Evolutionary conservation across 176 grass and related monocot species (phyloP), one percentile per base, ranked within the genome.

Genomic region (Oryza punctata): DNA sequence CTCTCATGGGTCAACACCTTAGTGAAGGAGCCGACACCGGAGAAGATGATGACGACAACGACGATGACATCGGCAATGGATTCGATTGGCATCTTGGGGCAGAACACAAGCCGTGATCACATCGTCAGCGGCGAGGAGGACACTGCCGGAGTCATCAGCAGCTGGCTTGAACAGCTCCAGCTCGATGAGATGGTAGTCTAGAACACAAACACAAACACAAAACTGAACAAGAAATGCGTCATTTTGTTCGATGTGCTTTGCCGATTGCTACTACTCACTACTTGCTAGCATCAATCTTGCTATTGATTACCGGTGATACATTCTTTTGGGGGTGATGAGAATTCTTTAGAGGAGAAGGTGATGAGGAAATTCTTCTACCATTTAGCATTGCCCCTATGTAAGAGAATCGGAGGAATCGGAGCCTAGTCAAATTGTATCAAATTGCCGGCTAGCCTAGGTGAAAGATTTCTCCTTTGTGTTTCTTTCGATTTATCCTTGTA

Each of bases 121-220:
- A 63, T 85, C 8, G 67, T 70, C 12, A 69, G 32, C 0, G 78
- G 32, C 0, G 78, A 86, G 30, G 88, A 94, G 12, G 64, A 86
- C 10, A 67, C 59, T 2, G 30, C 85, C 0, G 84, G 88, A 18
- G 91, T 86, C 57, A 84, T 94, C 1, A 63, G 88, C 1, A 18
- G 72, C 33, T 94, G 88, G 91, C 88, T 94, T 32, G 88, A 94
- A 23, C 88, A 94, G 70, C 82, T 90, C 32, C 91, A 94, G 91
- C 88, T 94, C 44, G 85, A 90, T 88, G 88, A 90, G 80, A 94
- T 90, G 88, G 82, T 88, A 64, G 83, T 82, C 65, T 90, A 90
- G 85, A 61, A 43, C 47, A 79, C 29, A 75, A 52, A 87, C 65
- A 87, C 16, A n/a, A 40, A n/a, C n/a, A n/a, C n/a, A n/a, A n/a